phyloP scores from a whole-genome alignment of 169 alveolate genomes.

The Besnoitia besnoiti region DNA sequence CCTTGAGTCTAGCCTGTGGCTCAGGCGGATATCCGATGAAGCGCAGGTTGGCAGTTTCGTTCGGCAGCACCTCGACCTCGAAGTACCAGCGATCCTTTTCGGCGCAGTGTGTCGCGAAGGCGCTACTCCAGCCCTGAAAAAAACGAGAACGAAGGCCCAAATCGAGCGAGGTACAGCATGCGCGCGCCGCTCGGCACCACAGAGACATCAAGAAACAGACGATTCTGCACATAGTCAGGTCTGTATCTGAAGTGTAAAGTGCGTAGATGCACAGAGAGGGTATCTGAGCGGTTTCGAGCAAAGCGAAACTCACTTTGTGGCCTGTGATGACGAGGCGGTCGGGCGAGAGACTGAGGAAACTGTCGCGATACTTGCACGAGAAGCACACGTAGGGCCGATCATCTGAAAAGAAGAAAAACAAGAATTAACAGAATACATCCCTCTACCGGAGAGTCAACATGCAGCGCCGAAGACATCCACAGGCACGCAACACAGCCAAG shows the following conservation, averaged over 20 bases:
- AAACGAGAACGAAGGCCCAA: neutral
- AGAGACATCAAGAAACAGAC: too few species aligned
- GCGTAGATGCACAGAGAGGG: neutral
- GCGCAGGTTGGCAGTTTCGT: conserved; percentile 3
- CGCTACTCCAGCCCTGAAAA: conserved; percentile 68
- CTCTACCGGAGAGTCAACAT: too few species aligned
- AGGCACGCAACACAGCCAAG: too few species aligned
- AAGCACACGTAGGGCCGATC: conserved; percentile 53
- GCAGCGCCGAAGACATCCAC: too few species aligned
- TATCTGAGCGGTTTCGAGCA: too few species aligned
- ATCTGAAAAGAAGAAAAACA: conserved; percentile 3
- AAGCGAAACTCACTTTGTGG: conserved; percentile 43
- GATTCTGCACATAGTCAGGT: neutral
- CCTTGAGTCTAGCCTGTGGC: neutral
- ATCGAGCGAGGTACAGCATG: too few species aligned
- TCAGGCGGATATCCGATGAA: conserved; percentile 56
- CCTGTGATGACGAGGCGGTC: conserved; percentile 54
- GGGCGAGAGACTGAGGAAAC: conserved; percentile 15
- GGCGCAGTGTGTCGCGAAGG: conserved; percentile 70
- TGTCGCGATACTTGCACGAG: conserved; percentile 59
- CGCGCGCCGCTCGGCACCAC: too few species aligned
- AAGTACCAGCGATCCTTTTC: conserved; percentile 66
- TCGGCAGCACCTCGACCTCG: conserved; percentile 51
- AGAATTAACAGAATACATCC: neutral
- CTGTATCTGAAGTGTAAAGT: neutral